Evolutionary conservation across 2,329 filamentous ascomycete genomes (phyloP), one percentile per base, ranked within the genome.

Genomic region (Zymoseptoria ardabiliae): DNA sequence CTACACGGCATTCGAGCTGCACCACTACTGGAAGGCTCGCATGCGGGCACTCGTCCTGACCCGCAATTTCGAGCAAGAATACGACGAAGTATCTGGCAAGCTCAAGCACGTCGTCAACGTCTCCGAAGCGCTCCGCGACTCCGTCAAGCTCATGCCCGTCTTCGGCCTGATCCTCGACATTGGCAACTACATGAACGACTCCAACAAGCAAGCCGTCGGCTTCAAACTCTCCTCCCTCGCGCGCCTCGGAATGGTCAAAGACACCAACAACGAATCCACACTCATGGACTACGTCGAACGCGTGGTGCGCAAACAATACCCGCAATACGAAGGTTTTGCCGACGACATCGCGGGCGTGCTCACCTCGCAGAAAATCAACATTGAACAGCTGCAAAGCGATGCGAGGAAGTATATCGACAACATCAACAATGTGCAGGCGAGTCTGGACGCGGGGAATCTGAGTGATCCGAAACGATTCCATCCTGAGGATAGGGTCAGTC

Each of bases 181-280:
- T 71, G 94, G 94, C 75, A 99, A 99, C 76, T 99, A 96, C 81
- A 99, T 99, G 94, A 99, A 99, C 79, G 94, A 97, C 72, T 88
- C 92, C 58, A 97, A 97, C 78, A 99, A 99, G 78, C 94, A 97
- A 77, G 94, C 94, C 3, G 90, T 88, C 59, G 94, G 94, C 63
- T 99, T 99, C 86, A 99, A 99, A 79, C 85, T 99, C 13, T 94
- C 91, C 71, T 97, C 94, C 5, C 85, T 99, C 54, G 90, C 90
- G 25, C 86, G 94, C 58, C 80, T 99, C 58, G 92, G 89, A 62
- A 97, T 99, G 92, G 90, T 97, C 71, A 99, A 99, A 78, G 94
- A 99, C 72, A 91, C 96, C 79, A 97, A 97, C 82, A 99, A 99
- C 75, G 89, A 97, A 75, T 93, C 91, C 1, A 97, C 91, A 0